These are phyloP conservation scores for Calonectria montana DNA, from an alignment of 2,329 filamentous ascomycete genomes.

Conservation along the genomic window DNA sequence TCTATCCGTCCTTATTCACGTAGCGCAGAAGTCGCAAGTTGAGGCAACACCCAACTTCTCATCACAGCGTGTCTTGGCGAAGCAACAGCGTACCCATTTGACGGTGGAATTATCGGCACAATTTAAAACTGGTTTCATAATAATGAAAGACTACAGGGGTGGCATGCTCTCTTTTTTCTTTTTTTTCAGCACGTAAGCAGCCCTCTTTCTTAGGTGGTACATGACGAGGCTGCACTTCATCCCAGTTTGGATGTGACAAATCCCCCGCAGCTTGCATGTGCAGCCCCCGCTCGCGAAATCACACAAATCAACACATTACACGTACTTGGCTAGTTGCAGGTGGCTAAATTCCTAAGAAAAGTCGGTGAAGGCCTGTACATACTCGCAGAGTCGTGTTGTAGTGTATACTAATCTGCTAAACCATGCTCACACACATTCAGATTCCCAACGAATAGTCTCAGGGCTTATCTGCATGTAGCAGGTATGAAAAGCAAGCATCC, in stretches of 20 bases:
- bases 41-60: not conserved
- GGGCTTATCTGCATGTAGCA: not conserved
- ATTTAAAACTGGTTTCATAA: not conserved
- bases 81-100: not conserved
- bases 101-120: not conserved
- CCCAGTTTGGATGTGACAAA: not conserved
- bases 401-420: not conserved
- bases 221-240: not conserved
- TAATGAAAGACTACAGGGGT: fast-evolving
- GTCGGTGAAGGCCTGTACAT: not conserved
- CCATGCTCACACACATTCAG: not conserved
- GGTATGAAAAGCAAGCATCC: too few species aligned
- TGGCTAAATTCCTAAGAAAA: not conserved
- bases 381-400: not conserved
- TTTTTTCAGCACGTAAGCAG: not conserved
- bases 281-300: not conserved
- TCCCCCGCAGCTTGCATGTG: not conserved
- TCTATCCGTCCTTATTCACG: not conserved
- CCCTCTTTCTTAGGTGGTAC: not conserved
- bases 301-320: not conserved
- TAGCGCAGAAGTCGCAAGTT: not conserved
- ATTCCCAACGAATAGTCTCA: not conserved
- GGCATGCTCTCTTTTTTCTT: not conserved
- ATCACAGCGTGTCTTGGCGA: not conserved
- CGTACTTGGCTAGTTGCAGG: not conserved